These are phyloP conservation scores for Zea mays DNA, from an alignment of 176 grass and related monocot species.

Conservation along the genomic window Zm-B73-REFERENCE-NAM-5.0 NC_050102.1:176768001-176768500, in stretches of 20 bases:
- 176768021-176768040: conserved; percentile 94
- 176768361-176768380: conserved; percentile 16
- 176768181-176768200: conserved; percentile 98
- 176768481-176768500: conserved; percentile 88
- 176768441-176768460: conserved; percentile 89
- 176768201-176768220: conserved; percentile 70
- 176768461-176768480: conserved; percentile 73
- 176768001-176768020: conserved; percentile 99
- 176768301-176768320: conserved; percentile 76
- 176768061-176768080: conserved; percentile 74
- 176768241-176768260: conserved; percentile 93
- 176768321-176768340: conserved; percentile 37
- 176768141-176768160: conserved; percentile 23
- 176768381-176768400: conserved; percentile 40
- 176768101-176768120: neutral
- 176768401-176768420: conserved; percentile 88
- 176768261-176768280: conserved; percentile 86
- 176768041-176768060: conserved; percentile 88
- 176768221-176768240: conserved; percentile 96
- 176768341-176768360: conserved; percentile 27
- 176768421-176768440: conserved; percentile 75
- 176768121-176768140: neutral
- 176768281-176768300: conserved; percentile 96
- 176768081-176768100: conserved; percentile 1
- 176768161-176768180: conserved; percentile 29